Evolutionary conservation across 2,329 filamentous ascomycete genomes (phyloP).

Genomic region (Microsporum ferrugineum): DNA sequence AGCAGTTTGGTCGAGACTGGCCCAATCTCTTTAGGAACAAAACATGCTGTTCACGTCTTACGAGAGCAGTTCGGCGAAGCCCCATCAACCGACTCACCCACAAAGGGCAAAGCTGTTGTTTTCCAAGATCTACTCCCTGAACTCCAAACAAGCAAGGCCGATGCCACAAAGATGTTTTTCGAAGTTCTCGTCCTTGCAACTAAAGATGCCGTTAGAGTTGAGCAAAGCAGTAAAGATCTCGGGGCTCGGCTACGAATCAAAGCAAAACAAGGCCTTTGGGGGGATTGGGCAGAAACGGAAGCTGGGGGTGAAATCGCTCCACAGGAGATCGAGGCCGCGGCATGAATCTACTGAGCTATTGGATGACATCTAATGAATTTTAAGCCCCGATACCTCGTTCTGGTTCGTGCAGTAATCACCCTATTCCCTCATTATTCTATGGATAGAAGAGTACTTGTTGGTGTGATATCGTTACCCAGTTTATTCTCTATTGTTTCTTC

Average conservation of each 20-base stretch:
- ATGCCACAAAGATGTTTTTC: slow-evolving; percentile 99
- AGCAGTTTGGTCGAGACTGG: slow-evolving; percentile 67
- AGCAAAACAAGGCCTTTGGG: slow-evolving; percentile 93
- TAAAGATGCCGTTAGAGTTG: slow-evolving; percentile 95
- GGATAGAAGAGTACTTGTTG: not conserved
- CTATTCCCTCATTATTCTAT: not conserved
- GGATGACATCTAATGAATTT: not conserved
- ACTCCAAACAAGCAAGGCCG: slow-evolving; percentile 64
- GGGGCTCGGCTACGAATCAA: slow-evolving; percentile 72
- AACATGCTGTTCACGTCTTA: slow-evolving; percentile 89
- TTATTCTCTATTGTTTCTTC: not conserved
- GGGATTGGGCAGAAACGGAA: slow-evolving; percentile 74
- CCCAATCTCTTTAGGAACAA: slow-evolving; percentile 79
- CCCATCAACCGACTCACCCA: slow-evolving; percentile 54
- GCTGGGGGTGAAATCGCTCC: slow-evolving; percentile 37
- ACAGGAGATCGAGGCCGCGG: slow-evolving; percentile 18
- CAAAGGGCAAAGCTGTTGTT: slow-evolving; percentile 62
- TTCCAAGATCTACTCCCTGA: slow-evolving; percentile 90
- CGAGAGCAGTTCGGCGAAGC: slow-evolving; percentile 66
- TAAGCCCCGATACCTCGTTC: not conserved
- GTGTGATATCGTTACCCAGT: not conserved
- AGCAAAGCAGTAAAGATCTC: slow-evolving; percentile 62
- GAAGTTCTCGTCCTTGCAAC: slow-evolving; percentile 91
- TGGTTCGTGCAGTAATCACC: not conserved
- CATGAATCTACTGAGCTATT: not conserved